Base-by-base conservation (phyloP, 768 basidiomycete species). In the Tephrocybe sp. region DNA sequence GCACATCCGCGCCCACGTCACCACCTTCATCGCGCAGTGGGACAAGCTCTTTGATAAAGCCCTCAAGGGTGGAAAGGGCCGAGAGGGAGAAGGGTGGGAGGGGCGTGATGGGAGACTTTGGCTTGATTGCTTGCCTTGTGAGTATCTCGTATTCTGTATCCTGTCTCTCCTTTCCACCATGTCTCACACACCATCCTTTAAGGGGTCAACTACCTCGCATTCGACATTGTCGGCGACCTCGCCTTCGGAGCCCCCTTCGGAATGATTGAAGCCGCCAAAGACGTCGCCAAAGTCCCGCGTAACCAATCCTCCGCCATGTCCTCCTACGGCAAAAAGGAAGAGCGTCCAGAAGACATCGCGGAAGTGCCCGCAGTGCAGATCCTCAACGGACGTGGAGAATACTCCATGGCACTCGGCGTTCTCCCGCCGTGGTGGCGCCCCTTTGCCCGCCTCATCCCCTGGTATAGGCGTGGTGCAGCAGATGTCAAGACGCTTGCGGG, bases 241-340 rank as follows among this genome's bases (percentile, higher is more conserved):
- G 87, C 90, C 0, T 94, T 94, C 59, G 92, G 92, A 1, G 80
- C 82, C 1, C 88, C 92, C 0, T 96, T 96, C 60, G 91, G 91
- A 14, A 96, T 96, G 92, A 73, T 95, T 53, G 61, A 79, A 47
- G 79, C 85, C 5, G 85, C 79, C 20, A 82, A 81, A 46, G 91
- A 94, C 61, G 74, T 80, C 8, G 89, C 87, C 1, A 73, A 83
- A 4, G 85, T 89, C 2, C 85, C 87, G 4, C 74, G 75, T 16
- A 72, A 78, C 35, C 79, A 79, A 16, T 58, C 77, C 49, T 71
- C 72, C 13, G 83, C 77, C 3, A 83, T 86, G 74, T 64, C 73
- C 7, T 72, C 74, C 2, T 83, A 81, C 39, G 82, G 85, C 23
- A 73, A 70, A 4, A 62, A 61, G 1, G n/a, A n/a, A n/a, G n/a